These are phyloP conservation scores for Candida silvatica DNA, from an alignment of 805 yeast species.

Conservation along the genomic window DNA sequence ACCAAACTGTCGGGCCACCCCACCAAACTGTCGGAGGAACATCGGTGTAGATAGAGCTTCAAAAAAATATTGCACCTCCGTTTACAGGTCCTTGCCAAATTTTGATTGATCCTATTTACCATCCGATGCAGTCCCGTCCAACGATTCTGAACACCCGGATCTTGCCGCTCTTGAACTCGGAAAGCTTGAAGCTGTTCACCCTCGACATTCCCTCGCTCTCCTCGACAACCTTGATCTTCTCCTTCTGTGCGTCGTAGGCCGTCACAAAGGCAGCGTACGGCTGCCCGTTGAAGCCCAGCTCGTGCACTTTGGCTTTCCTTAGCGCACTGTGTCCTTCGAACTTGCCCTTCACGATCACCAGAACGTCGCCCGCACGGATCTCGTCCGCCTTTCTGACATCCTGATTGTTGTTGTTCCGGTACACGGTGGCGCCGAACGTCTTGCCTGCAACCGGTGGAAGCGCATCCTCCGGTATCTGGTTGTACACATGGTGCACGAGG, in stretches of 20 bases:
- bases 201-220: conserved; percentile 41
- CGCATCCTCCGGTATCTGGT: conserved; percentile 27
- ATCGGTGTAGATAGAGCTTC: too few species aligned
- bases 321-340: conserved; percentile 57
- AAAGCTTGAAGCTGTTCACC: conserved; percentile 54
- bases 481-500: conserved; percentile 28
- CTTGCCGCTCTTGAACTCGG: conserved; percentile 72
- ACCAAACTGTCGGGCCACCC: too few species aligned
- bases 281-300: conserved; percentile 45
- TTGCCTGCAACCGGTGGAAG: conserved; percentile 47
- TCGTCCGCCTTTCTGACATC: conserved; percentile 48
- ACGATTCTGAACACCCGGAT: conserved; percentile 74
- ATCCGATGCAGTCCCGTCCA: conserved; percentile 62
- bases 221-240: conserved; percentile 62
- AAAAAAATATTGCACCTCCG: too few species aligned
- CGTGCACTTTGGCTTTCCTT: conserved; percentile 25
- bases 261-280: conserved; percentile 54
- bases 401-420: conserved; percentile 43
- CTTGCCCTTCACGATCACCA: conserved; percentile 66
- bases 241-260: conserved; percentile 68
- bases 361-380: conserved; percentile 75
- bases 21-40: too few species aligned
- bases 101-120: conserved; percentile 42
- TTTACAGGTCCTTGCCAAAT: too few species aligned
- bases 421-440: conserved; percentile 68